phyloP scores from a whole-genome alignment of 2,329 filamentous ascomycete genomes.

The Penicillium sp. region DNA sequence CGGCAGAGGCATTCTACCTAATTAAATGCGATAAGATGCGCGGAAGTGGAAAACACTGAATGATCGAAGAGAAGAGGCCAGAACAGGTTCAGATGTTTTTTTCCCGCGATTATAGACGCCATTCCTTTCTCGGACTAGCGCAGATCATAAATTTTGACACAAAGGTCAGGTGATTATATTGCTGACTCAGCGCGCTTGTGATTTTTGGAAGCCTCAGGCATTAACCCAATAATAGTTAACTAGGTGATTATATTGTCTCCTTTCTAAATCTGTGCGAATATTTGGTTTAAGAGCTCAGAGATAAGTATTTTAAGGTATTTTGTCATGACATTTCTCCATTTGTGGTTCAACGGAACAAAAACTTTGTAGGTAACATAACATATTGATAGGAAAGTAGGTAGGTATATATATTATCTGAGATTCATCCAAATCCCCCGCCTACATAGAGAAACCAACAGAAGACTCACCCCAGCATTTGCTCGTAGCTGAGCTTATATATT shows the following conservation, averaged over 20 bases:
- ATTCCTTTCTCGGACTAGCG: slow-evolving; percentile 5
- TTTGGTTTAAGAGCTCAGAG: background rate
- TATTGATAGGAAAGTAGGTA: background rate
- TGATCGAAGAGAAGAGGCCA: slow-evolving; percentile 6
- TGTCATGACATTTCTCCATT: background rate
- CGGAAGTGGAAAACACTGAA: background rate
- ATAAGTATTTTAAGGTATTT: too few species aligned
- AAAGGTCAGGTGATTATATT: background rate
- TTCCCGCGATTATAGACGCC: slow-evolving; percentile 5
- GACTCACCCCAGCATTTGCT: background rate
- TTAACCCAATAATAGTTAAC: too few species aligned
- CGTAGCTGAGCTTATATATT: background rate
- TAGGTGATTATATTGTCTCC: background rate
- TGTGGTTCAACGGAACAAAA: background rate
- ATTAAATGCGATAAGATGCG: slow-evolving; percentile 17
- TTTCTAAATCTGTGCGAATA: background rate
- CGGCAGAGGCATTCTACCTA: slow-evolving; percentile 32
- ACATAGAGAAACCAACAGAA: background rate
- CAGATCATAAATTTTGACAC: slow-evolving; percentile 2
- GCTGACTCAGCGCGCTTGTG: background rate
- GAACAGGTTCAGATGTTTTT: slow-evolving; percentile 12
- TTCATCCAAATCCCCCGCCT: background rate
- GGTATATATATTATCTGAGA: background rate
- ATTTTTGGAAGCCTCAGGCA: background rate
- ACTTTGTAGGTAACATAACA: background rate